Conservation (phyloP, 83 land plant species). For the Thuja plicata region DNA sequence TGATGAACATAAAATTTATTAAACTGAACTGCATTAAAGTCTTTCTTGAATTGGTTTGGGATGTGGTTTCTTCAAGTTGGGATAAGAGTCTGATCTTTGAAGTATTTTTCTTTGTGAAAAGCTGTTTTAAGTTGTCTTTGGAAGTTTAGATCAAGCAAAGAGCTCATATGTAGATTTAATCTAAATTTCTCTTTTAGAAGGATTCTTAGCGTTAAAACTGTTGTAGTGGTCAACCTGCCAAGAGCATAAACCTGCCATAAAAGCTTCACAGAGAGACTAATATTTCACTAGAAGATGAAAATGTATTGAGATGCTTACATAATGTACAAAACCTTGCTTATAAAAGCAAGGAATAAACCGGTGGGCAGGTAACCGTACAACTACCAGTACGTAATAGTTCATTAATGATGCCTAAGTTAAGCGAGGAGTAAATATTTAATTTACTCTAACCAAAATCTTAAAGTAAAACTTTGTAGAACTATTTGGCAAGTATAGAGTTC, state of each 20-base stretch:
- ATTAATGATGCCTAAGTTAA: too few relatives aligned
- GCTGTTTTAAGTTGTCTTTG: neutral
- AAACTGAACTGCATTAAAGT: neutral
- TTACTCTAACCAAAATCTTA: too few relatives aligned
- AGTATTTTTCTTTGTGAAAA: neutral
- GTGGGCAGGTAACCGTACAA: too few relatives aligned
- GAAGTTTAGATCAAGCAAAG: neutral
- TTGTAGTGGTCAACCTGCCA: too few relatives aligned
- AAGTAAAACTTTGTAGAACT: neutral
- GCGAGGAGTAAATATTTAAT: too few relatives aligned
- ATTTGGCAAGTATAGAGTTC: neutral
- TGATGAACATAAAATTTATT: neutral
- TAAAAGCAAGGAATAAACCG: too few relatives aligned
- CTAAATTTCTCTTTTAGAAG: neutral
- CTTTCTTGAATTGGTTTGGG: neutral
- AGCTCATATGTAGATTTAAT: neutral
- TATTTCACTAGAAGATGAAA: too few relatives aligned
- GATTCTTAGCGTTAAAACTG: neutral
- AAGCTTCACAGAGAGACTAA: too few relatives aligned
- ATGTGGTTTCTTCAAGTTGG: neutral
- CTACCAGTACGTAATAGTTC: too few relatives aligned
- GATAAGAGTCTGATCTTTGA: neutral
- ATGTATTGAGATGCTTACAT: too few relatives aligned
- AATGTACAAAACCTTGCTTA: too few relatives aligned
- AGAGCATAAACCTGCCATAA: too few relatives aligned